Percentiles rank a stretch among this genome's conserved stretches.
Evolutionary conservation across 1,284 basidiomycete genomes (phyloP).

Genomic region (Coniferiporia weirii): DNA sequence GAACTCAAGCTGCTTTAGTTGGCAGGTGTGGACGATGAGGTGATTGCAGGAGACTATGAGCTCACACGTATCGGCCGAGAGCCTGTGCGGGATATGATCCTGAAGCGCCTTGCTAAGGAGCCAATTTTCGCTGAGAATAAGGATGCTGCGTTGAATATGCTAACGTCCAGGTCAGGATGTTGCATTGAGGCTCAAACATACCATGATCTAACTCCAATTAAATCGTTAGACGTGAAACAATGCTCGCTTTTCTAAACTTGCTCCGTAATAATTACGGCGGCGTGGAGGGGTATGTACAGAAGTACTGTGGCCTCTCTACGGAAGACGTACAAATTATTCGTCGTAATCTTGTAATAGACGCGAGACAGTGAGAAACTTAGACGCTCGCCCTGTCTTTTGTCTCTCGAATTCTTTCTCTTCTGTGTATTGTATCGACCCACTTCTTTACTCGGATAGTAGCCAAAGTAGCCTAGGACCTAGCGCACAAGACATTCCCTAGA

Average conservation of each 20-base stretch:
- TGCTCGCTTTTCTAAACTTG: conserved; percentile 59
- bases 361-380: background rate
- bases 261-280: conserved; percentile 61
- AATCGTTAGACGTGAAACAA: conserved; percentile 54
- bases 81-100: conserved; percentile 62
- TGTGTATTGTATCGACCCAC: background rate
- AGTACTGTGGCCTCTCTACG: conserved; percentile 47
- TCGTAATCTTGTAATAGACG: conserved; percentile 48
- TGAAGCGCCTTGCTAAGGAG: conserved; percentile 59
- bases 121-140: conserved; percentile 65
- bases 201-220: background rate
- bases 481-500: too few species aligned
- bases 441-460: background rate
- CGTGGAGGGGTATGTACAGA: conserved; percentile 56
- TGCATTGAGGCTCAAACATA: conserved; percentile 18
- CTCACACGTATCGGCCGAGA: conserved; percentile 72
- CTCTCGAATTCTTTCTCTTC: background rate
- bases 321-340: conserved; percentile 57
- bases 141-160: conserved; percentile 72
- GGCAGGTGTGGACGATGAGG: conserved; percentile 57
- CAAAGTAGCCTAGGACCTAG: too few species aligned
- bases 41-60: conserved; percentile 68
- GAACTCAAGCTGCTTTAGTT: conserved; percentile 39
- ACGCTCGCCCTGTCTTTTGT: background rate
- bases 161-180: conserved; percentile 55